These are phyloP conservation scores for Cladophialophora exuberans DNA, from an alignment of 2,329 filamentous ascomycete genomes.

Conservation along the genomic window DNA sequence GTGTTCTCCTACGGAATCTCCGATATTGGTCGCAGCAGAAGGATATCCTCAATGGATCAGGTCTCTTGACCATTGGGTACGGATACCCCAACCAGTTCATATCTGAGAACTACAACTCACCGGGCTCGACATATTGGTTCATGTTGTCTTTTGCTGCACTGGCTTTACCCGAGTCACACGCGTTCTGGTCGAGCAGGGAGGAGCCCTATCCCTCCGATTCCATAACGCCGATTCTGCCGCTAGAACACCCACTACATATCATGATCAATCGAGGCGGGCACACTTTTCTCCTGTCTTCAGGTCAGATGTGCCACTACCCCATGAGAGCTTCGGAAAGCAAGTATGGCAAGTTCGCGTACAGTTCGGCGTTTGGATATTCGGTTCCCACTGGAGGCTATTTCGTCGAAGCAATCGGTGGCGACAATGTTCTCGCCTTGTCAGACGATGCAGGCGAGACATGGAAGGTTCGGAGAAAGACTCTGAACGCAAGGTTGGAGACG, in stretches of 20 bases:
- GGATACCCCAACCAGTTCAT: conserved; percentile 81
- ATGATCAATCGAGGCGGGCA: conserved; percentile 72
- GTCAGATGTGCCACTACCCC: conserved; percentile 80
- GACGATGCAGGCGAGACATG: conserved; percentile 78
- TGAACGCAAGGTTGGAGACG: conserved; percentile 65
- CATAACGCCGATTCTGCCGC: conserved; percentile 62
- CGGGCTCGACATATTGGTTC: conserved; percentile 74
- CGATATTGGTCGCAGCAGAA: conserved; percentile 78
- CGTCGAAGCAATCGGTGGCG: conserved; percentile 75
- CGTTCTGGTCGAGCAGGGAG: conserved; percentile 74
- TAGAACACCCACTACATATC: conserved; percentile 74
- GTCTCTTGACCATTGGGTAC: conserved; percentile 76
- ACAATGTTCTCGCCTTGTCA: conserved; percentile 74
- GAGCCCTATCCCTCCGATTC: conserved; percentile 60
- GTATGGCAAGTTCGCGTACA: conserved; percentile 79
- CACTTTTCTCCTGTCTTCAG: conserved; percentile 73
- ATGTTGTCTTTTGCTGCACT: conserved; percentile 77
- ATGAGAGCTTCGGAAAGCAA: conserved; percentile 82
- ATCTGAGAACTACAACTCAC: conserved; percentile 82
- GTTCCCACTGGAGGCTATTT: conserved; percentile 76
- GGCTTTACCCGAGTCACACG: conserved; percentile 68
- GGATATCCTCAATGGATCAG: conserved; percentile 74
- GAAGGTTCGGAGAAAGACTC: conserved; percentile 73
- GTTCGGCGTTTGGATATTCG: conserved; percentile 74
- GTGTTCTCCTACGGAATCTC: conserved; percentile 72